phyloP scores from a whole-genome alignment of 2,329 filamentous ascomycete genomes.

The Ceratocystis cubensis region DNA sequence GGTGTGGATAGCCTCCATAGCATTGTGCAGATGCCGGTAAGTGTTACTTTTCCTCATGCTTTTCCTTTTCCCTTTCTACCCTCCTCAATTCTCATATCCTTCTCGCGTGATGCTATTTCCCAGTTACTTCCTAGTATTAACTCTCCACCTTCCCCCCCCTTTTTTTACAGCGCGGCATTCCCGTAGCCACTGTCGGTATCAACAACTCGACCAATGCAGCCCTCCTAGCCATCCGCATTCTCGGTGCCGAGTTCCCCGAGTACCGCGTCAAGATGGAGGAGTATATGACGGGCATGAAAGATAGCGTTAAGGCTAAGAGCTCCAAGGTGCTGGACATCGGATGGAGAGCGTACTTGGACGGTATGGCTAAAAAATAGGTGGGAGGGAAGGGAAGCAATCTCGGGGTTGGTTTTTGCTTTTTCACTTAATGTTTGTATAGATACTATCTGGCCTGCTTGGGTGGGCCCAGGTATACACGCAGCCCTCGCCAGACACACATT shows the following conservation, averaged over 20 bases:
- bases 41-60: slow-evolving; percentile 24
- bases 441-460: background rate
- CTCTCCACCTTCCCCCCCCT: background rate
- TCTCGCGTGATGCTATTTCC: slow-evolving; percentile 25
- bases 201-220: slow-evolving; percentile 71
- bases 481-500: background rate
- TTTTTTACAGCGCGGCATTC: slow-evolving; percentile 40
- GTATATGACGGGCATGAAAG: slow-evolving; percentile 51
- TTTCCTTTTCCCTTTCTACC: slow-evolving; percentile 27
- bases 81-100: slow-evolving; percentile 31
- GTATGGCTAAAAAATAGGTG: slow-evolving; percentile 26
- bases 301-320: slow-evolving; percentile 53
- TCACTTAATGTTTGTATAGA: slow-evolving; percentile 2
- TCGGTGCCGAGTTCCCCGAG: slow-evolving; percentile 45
- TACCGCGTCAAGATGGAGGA: slow-evolving; percentile 45
- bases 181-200: slow-evolving; percentile 64
- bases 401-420: background rate
- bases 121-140: slow-evolving; percentile 23
- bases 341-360: slow-evolving; percentile 40
- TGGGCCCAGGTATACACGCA: background rate
- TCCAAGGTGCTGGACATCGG: slow-evolving; percentile 42
- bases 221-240: slow-evolving; percentile 55
- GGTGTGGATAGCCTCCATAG: slow-evolving; percentile 58
- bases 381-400: too few species aligned
- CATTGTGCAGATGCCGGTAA: slow-evolving; percentile 65